Base-by-base conservation (phyloP, 169 alveolate genomes). In the Plasmodium gonderi region DNA sequence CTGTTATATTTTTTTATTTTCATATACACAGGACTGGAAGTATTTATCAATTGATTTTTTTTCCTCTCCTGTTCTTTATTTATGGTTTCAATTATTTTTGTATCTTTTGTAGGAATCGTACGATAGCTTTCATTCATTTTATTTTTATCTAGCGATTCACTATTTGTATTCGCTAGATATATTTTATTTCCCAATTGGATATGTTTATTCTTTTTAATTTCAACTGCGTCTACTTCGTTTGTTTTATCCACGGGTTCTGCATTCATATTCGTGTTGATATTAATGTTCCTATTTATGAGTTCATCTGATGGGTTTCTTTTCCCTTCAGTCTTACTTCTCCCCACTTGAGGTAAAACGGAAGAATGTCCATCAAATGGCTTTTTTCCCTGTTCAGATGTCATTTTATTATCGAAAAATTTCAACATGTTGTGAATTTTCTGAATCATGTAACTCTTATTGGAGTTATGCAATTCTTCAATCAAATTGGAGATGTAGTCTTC, bases 401-500 rank as follows among this genome's bases (percentile, higher is more conserved):
- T 29, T 65, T 77, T 75, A 12, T 36, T 38, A 38, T 89, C 93
- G 23, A 76, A 60, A 2, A 45, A 20, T 89, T 89, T 51, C 45
- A 89, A 47, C 9, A 89, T 60, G 23, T 89, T n/a, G 2, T 47
- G 60, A 40, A 89, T 77, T 31, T 77, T 89, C 2, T 38, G 81
- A 7, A 89, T 67, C 42, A 89, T 31, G 80, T 89, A 69, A 20
- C 77, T 64, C 47, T 77, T 76, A 36, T 65, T 77, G 9, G 89
- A 76, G 36, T 76, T 77, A 26, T 77, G 80, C 9, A 89, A 79
- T 17, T 89, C 90, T 68, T 89, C 81, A 2, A 89, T 20, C 36
- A 77, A 77, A 23, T 65, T 60, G 0, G 90, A 64, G 36, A 89
- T 89, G 49, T 89, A 77, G 69, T 75, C 81, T 77, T 89, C 93